phyloP scores from a whole-genome alignment of 2,329 filamentous ascomycete species.

The Ophiognomonia clavigignenti-juglandacearum region DNA sequence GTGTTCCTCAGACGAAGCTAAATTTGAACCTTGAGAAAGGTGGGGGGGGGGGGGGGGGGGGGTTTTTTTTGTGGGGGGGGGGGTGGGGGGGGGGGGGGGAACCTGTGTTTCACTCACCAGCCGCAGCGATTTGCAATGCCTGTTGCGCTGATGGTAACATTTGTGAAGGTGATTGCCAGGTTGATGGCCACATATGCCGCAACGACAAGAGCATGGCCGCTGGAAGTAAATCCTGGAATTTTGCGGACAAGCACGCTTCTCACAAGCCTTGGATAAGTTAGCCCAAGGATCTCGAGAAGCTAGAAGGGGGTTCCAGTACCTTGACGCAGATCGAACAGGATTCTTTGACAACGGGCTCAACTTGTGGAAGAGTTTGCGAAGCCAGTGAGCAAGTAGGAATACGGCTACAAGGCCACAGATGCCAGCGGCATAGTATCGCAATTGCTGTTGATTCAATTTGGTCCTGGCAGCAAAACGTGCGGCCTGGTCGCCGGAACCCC shows the following conservation, averaged over 20 bases:
- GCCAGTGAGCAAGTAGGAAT: conserved; percentile 12
- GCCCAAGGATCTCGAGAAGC: too few species aligned
- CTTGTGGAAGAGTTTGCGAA: conserved; percentile 8
- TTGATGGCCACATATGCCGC: conserved; percentile 27
- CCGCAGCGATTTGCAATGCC: conserved; percentile 25
- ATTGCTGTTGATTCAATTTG: conserved; percentile 6
- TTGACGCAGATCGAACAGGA: conserved; percentile 4
- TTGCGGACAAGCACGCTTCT: conserved; percentile 27
- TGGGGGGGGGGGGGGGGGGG: too few species aligned
- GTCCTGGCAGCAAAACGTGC: conserved; percentile 3
- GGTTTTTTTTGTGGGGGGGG: too few species aligned
- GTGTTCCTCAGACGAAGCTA: too few species aligned
- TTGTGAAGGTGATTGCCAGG: conserved; percentile 23
- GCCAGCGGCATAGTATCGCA: conserved; percentile 11
- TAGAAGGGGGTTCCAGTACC: background rate
- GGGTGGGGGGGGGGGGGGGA: too few species aligned
- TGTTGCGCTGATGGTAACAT: conserved; percentile 20
- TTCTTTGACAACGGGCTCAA: background rate
- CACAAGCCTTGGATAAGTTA: conserved; percentile 18
- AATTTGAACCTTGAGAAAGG: too few species aligned
- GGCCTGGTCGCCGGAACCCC: too few species aligned
- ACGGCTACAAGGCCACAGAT: conserved; percentile 11
- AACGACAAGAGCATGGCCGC: conserved; percentile 28
- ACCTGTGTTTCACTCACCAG: conserved; percentile 29
- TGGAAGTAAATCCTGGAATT: conserved; percentile 27